phyloP scores from a whole-genome alignment of 805 yeast genomes.

The Candida qinlingensis region DNA sequence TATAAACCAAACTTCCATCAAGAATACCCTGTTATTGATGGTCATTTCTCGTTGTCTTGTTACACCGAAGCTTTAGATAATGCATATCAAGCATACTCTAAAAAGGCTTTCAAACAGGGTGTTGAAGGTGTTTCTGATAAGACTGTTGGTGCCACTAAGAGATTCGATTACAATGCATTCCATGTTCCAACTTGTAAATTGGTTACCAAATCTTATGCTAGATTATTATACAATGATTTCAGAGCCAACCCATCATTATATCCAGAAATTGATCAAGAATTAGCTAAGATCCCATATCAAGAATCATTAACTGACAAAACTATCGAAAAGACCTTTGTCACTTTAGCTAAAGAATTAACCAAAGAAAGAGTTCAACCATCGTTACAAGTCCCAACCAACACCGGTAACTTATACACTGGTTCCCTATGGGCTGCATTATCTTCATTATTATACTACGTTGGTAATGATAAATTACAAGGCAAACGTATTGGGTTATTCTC shows the following conservation, averaged over 20 bases:
- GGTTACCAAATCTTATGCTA: slow-evolving; percentile 87
- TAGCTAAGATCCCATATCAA: slow-evolving; percentile 62
- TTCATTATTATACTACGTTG: slow-evolving; percentile 73
- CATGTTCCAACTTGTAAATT: slow-evolving; percentile 98
- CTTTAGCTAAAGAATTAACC: slow-evolving; percentile 60
- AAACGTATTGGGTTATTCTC: slow-evolving; percentile 92
- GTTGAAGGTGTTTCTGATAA: slow-evolving; percentile 40
- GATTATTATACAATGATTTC: slow-evolving; percentile 87
- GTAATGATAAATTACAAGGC: slow-evolving; percentile 65
- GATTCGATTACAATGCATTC: slow-evolving; percentile 91
- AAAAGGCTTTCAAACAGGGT: slow-evolving; percentile 58
- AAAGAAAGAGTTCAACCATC: slow-evolving; percentile 74
- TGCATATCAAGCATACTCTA: slow-evolving; percentile 77
- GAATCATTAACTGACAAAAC: slow-evolving; percentile 72
- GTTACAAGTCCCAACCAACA: slow-evolving; percentile 84
- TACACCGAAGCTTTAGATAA: slow-evolving; percentile 90
- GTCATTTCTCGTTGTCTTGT: slow-evolving; percentile 91
- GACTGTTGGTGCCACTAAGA: slow-evolving; percentile 61
- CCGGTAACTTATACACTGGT: slow-evolving; percentile 98
- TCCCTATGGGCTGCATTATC: slow-evolving; percentile 84
- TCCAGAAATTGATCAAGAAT: slow-evolving; percentile 48
- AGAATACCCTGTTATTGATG: slow-evolving; percentile 97
- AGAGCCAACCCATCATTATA: slow-evolving; percentile 59
- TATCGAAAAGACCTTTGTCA: slow-evolving; percentile 81
- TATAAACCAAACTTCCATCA: slow-evolving; percentile 95